Evolutionary conservation across 257 asterid genomes (phyloP), one percentile per base, ranked within the genome.

Genomic region (Asclepias syriaca): DNA sequence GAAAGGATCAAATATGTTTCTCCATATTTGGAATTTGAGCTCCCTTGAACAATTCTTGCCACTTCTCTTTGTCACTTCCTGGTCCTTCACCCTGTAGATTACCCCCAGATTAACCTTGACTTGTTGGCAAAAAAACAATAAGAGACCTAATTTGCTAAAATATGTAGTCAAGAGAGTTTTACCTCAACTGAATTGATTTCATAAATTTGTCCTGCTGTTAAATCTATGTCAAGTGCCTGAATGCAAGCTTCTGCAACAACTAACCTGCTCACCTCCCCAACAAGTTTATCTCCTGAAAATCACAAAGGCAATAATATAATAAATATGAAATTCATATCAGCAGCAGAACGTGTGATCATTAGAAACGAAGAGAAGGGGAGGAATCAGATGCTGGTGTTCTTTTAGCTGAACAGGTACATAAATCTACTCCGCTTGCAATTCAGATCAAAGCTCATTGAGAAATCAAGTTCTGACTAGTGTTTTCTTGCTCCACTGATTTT

Each of bases 171-270:
- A 6, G 43, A 72, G 59, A 75, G 55, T 65, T 8, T 84, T 83
- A 88, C 96, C 97, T 75, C 46, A 45, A 94, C 87, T 21, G 98
- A 94, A 86, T 89, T 94, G 84, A 91, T 81, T 82, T 94, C 98
- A 64, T 88, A 91, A 57, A 83, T 89, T 79, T 94, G 93, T 66
- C 95, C 92, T 83, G 78, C 75, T 6, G 96, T 91, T 71, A 85
- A 79, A 55, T 87, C 95, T 53, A 89, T 84, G 82, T 93, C 97
- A 74, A 93, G 72, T 51, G 95, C 96, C 77, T 93, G 98, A 77
- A 93, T 66, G 80, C 98, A 93, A 72, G 98, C 98, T 84, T 93
- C 98, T 39, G 98, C 97, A 64, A 93, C 90, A 14, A 93, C 97
- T 70, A 93, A 87, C 84, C 98, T 86, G 65, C 98, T 93, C 53